Evolutionary conservation across 2,329 filamentous ascomycete species (phyloP).

Genomic region (Metarhizium humberi): DNA sequence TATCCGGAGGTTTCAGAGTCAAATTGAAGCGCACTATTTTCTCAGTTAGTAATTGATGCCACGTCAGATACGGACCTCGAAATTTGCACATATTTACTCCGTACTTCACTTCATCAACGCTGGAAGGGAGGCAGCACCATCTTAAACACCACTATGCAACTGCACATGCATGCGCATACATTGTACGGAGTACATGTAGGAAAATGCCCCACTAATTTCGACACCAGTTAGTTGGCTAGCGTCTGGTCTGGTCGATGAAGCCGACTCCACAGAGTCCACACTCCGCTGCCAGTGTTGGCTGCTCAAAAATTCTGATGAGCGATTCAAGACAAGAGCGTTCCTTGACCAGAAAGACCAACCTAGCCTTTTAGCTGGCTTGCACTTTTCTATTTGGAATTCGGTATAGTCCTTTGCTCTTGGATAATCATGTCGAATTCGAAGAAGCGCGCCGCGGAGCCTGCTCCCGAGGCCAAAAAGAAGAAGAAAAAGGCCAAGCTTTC

Average conservation of each 20-base stretch:
- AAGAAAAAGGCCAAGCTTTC: constrained; percentile 44
- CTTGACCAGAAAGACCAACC: not conserved
- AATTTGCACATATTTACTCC: too few species aligned
- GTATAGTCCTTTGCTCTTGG: not conserved
- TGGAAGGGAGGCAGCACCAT: too few species aligned
- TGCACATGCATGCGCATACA: too few species aligned
- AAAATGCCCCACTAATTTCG: too few species aligned
- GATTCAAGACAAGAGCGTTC: not conserved
- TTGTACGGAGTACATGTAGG: too few species aligned
- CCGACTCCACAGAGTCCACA: not conserved
- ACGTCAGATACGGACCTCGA: too few species aligned
- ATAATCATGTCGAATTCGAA: constrained; percentile 32
- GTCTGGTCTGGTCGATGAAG: not conserved
- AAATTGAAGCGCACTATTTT: not conserved
- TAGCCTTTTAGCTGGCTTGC: not conserved
- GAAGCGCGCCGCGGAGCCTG: constrained; percentile 48
- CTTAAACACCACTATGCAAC: too few species aligned
- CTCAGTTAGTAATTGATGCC: not conserved
- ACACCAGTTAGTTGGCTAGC: too few species aligned
- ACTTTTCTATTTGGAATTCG: not conserved
- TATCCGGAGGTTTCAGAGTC: not conserved
- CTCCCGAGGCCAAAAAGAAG: constrained; percentile 30
- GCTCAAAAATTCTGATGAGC: not conserved
- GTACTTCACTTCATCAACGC: too few species aligned
- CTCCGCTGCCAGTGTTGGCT: not conserved